A percentile compares a stretch with the other conserved stretches of the same genome.
These are phyloP conservation scores for Ampelomyces quisqualis DNA, from an alignment of 2,329 filamentous ascomycete genomes.

Conservation along the genomic window DNA sequence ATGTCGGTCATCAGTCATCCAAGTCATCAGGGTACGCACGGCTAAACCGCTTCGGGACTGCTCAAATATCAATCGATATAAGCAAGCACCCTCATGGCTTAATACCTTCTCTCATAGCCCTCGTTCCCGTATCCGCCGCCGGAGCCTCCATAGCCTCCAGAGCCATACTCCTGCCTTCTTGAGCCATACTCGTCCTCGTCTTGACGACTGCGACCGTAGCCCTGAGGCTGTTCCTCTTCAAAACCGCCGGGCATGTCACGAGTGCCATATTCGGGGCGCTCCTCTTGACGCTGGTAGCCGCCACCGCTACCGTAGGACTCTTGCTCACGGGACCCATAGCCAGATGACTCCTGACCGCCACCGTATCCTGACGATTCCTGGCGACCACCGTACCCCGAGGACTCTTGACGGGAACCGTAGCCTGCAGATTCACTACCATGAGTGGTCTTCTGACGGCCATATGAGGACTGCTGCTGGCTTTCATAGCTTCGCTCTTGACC, in stretches of 20 bases:
- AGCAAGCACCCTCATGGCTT: background rate
- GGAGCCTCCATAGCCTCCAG: constrained; percentile 14
- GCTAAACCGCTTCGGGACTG: background rate
- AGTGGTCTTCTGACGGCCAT: constrained; percentile 10
- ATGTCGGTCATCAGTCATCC: background rate
- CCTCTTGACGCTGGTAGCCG: constrained; percentile 12
- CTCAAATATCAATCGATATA: background rate
- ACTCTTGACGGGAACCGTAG: background rate
- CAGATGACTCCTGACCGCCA: constrained; percentile 7
- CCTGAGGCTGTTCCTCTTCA: constrained; percentile 8
- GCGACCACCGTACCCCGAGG: background rate
- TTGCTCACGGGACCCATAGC: constrained; percentile 15
- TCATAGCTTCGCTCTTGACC: constrained; percentile 30
- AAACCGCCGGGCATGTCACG: constrained; percentile 10
- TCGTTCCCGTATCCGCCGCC: constrained; percentile 21
- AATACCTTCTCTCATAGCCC: constrained; percentile 24
- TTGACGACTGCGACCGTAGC: constrained; percentile 11
- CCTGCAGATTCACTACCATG: constrained; percentile 1
- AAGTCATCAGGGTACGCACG: background rate
- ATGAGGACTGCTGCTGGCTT: constrained; percentile 8
- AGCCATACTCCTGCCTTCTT: constrained; percentile 20
- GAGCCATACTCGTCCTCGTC: constrained; percentile 20
- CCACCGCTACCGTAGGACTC: constrained; percentile 1
- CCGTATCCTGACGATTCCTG: background rate
- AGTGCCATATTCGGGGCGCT: constrained; percentile 18